Percentiles rank a stretch among this genome's conserved stretches.
Conservation (phyloP, 2,329 filamentous ascomycete genomes). For the Zalaria sp. region DNA sequence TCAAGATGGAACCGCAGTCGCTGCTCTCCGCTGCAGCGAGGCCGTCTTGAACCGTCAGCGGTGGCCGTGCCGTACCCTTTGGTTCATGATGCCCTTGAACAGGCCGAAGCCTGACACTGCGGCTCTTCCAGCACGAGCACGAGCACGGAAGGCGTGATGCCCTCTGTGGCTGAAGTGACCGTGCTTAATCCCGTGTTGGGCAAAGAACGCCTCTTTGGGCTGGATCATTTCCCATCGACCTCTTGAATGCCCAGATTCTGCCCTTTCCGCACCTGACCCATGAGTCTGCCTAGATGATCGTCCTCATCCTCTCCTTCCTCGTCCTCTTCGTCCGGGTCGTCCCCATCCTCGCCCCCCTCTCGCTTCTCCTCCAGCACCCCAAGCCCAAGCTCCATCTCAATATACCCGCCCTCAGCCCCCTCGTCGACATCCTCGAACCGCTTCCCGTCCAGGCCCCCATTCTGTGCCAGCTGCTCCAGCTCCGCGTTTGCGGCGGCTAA, state of each 20-base stretch:
- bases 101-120: too few species aligned
- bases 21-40: too few species aligned
- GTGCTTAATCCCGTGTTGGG: too few species aligned
- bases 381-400: conserved; percentile 21
- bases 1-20: too few species aligned
- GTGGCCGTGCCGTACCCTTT: too few species aligned
- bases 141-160: too few species aligned
- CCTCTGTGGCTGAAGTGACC: too few species aligned
- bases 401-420: conserved; percentile 13
- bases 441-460: conserved; percentile 8
- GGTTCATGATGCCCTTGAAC: too few species aligned
- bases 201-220: too few species aligned
- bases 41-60: too few species aligned
- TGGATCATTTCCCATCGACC: conserved; percentile 1
- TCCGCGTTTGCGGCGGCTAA: conserved; percentile 16
- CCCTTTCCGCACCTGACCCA: conserved; percentile 8
- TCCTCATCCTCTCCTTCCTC: conserved; percentile 6
- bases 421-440: conserved; percentile 19
- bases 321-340: conserved; percentile 6
- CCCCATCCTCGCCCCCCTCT: conserved; percentile 4
- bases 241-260: conserved; percentile 6
- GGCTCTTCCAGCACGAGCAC: too few species aligned
- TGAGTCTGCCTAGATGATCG: conserved; percentile 11
- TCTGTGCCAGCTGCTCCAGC: conserved; percentile 9
- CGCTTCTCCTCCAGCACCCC: conserved; percentile 19